Base-by-base conservation (phyloP, 176 grass and related monocot species). In the Bonia amplexicaulis region DNA sequence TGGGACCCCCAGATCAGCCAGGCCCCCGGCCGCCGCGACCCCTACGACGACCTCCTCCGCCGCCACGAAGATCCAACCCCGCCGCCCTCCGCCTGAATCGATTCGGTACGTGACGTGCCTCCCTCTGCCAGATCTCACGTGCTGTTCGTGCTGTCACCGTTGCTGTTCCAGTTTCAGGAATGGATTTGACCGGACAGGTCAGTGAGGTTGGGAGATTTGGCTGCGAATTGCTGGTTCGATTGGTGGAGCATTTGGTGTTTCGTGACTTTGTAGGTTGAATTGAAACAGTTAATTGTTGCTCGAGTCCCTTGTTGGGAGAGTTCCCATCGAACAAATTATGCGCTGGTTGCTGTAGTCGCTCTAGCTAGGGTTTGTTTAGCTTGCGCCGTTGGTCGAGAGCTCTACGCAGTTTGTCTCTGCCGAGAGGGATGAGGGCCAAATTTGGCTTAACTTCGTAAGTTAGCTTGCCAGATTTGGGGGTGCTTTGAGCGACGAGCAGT, bases 1-100 rank as follows among this genome's bases (percentile, higher is more conserved):
- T 86, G 69, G 85, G 93, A 99, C n/a, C 66, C 96, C 2, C 88
- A 96, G 84, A 96, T 99, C 85, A 96, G 93, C 83, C 93, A 96
- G 84, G 84, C 73, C 16, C 82, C 79, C 45, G 96, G 93, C 45
- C 91, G 96, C 78, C 91, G 96, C 66, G 96, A 99, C 78, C 96
- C 96, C 84, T 99, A 99, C 88, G 96, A 99, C 74, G 91, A 96
- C 45, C 63, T 99, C 46, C 80, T 97, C 84, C n/a, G 35, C 61
- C 79, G 92, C 84, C 75, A 75, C 55, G 12, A 64, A 11, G 20
- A 61, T 27, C 45, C 77, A 71, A 13, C 39, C 45, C 48, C 79
- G 25, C 25, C 82, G 52, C 37, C 19, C 20, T 79, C 88, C 12
- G 78, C 85, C 26, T 40, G 66, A 27, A 0, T 33, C 66, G 42